Evolutionary conservation across 192 early-diverging fungal genomes (phyloP), one percentile per base, ranked within the genome.

Genomic region (Coemansia sp.): DNA sequence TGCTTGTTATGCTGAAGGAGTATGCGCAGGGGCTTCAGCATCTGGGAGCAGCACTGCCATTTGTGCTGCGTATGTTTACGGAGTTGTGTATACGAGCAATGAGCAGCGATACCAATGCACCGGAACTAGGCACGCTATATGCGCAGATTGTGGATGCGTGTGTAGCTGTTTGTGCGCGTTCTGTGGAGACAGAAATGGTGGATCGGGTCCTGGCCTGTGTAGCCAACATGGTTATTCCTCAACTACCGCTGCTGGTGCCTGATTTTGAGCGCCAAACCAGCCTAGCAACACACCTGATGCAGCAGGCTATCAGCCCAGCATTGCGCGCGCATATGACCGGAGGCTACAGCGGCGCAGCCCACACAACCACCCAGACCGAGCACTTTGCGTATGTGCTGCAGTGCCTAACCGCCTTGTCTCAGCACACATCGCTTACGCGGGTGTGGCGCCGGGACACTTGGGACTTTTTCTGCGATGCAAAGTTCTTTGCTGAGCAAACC

Each of bases 251-350:
- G n/a, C 64, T 89, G 43, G 56, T 93, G 28, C 80, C 77, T 6
- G 92, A 94, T 57, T 86, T 87, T 46, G 91, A 93, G 59, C 74
- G 83, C 2, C 81, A 88, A 41, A 73, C 85, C 28, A 68, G 71
- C 3, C 53, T 88, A 0, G 49, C 88, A 4, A 80, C 78, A 12
- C 92, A 90, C 57, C 28, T 93, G n/a, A 83, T 92, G 63, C 91
- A 94, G 58, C 92, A 93, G 73, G 81, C 89, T 20, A 80, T 93
- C 20, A 81, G 70, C 0, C 90, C 91, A 19, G 66, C 72, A 11
- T 57, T 94, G 6, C 87, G 86, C 55, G 81, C 81, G 18, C 79
- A 81, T 7, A 72, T 78, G 61, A 71, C 75, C 0, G 75, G 75
- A 28, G 75, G 75, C 2, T 71, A 61, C 46, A 71, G 69, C 48